Conservation (phyloP, 2,329 filamentous ascomycete genomes). For the Penicillium sp. region DNA sequence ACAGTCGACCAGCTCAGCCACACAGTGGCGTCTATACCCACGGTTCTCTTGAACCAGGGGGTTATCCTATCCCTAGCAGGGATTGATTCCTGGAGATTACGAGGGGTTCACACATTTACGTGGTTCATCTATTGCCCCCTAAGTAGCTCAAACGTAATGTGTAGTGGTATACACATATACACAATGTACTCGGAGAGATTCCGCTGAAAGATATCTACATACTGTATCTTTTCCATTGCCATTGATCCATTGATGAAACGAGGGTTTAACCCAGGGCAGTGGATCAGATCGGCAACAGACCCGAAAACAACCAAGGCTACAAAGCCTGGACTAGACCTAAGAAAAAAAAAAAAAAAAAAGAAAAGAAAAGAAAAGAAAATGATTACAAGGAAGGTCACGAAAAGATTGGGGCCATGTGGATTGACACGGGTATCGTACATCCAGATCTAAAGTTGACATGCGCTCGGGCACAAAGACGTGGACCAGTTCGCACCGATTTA, state of each 20-base stretch:
- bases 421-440: conserved; percentile 12
- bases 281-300: background rate
- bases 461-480: conserved; percentile 7
- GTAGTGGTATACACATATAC: background rate
- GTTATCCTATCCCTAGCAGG: background rate
- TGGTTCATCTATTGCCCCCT: background rate
- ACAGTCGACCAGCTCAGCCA: conserved; percentile 11
- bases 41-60: background rate
- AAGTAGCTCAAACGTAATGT: background rate
- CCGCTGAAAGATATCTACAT: background rate
- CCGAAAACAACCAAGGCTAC: background rate
- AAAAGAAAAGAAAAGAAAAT: background rate
- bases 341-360: background rate
- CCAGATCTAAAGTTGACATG: conserved; percentile 12
- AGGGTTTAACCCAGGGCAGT: background rate
- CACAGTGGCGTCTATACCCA: conserved; percentile 9
- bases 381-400: background rate
- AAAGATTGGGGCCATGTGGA: conserved; percentile 9
- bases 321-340: too few species aligned
- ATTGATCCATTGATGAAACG: background rate
- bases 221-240: background rate
- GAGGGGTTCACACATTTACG: background rate
- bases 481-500: conserved; percentile 1
- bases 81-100: background rate
- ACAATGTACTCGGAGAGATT: background rate